These are phyloP conservation scores for Paracoccidioides brasiliensis DNA, from an alignment of 2,329 filamentous ascomycete species.

Conservation along the genomic window DNA sequence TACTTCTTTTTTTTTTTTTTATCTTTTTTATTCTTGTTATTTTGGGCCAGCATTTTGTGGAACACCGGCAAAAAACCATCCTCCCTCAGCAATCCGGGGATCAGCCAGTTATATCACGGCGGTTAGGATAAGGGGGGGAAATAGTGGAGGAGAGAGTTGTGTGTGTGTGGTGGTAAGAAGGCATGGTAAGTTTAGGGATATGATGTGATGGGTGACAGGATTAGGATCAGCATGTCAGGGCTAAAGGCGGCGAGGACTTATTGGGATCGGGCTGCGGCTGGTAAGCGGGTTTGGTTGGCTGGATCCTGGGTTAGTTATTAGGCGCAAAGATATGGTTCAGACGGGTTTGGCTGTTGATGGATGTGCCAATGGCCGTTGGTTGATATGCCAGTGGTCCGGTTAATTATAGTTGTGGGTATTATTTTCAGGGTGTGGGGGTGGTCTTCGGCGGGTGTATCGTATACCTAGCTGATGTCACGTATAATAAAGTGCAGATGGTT, in stretches of 20 bases:
- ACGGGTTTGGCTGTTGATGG: not conserved
- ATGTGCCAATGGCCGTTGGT: not conserved
- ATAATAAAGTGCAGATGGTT: no score
- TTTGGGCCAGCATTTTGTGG: not conserved
- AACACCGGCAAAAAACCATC: not conserved
- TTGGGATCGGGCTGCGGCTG: not conserved
- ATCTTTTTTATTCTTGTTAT: no score
- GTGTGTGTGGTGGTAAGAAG: not conserved
- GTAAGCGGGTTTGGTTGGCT: not conserved
- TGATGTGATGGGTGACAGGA: not conserved
- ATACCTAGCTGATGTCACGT: no score
- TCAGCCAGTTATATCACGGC: not conserved
- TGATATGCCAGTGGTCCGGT: no score
- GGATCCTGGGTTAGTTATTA: not conserved
- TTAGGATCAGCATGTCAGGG: not conserved
- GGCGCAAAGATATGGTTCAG: not conserved
- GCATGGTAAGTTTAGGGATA: not conserved
- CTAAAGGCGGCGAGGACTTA: constrained; percentile 1
- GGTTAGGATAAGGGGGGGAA: not conserved
- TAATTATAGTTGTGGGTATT: no score
- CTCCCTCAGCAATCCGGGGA: not conserved
- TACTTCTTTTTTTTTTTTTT: not conserved
- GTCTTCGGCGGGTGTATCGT: no score
- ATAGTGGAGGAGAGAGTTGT: no score
- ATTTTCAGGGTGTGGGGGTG: no score